Conservation (phyloP, 2,329 filamentous ascomycete species). For the Cladosporium sp. region DNA sequence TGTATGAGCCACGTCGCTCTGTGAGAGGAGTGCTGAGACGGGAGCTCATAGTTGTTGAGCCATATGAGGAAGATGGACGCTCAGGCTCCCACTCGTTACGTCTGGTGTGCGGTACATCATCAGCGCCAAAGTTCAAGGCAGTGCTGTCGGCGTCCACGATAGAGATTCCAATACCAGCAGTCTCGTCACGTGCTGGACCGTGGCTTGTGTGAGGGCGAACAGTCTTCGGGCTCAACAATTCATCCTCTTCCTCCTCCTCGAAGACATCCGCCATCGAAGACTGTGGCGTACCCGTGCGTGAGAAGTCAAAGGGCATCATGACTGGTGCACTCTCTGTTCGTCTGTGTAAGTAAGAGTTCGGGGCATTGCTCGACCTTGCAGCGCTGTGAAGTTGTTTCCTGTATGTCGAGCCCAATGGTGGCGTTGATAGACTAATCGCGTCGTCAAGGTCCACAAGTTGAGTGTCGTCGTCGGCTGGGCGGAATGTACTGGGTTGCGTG, state of each 20-base stretch:
- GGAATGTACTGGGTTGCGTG: conserved; percentile 18
- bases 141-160: conserved; percentile 35
- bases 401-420: conserved; percentile 59
- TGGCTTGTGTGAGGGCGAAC: conserved; percentile 33
- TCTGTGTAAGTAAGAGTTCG: conserved; percentile 53
- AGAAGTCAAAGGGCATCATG: conserved; percentile 69
- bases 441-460: conserved; percentile 93
- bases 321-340: conserved; percentile 80
- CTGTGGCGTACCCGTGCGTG: conserved; percentile 38
- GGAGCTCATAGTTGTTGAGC: conserved; percentile 22
- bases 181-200: conserved; percentile 37
- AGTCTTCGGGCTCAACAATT: conserved; percentile 10
- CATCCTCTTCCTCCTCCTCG: conserved; percentile 75
- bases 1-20: conserved; percentile 34
- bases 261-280: conserved; percentile 85
- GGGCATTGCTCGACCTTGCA: conserved; percentile 11
- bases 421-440: conserved; percentile 49
- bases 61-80: conserved; percentile 17
- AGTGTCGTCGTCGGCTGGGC: conserved; percentile 58
- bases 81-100: conserved; percentile 30
- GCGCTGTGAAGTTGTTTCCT: conserved; percentile 64
- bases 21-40: conserved; percentile 31
- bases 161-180: conserved; percentile 33
- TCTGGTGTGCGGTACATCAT: conserved; percentile 20
- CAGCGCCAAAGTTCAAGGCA: conserved; percentile 18